Evolutionary conservation across 768 basidiomycete genomes (phyloP).

Genomic region (Amanita jacksonii): DNA sequence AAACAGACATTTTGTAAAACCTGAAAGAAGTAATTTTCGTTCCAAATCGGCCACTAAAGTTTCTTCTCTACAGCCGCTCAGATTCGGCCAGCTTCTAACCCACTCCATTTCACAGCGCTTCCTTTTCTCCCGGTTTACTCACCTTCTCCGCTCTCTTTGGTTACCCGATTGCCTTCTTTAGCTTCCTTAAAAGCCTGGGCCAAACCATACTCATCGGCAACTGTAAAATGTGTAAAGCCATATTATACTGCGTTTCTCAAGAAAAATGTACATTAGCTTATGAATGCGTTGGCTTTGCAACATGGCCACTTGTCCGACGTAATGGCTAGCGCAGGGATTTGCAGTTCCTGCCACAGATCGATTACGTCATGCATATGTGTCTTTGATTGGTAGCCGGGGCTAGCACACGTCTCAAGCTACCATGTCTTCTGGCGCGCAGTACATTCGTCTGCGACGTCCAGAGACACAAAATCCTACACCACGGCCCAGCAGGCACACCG

Average conservation of each 20-base stretch:
- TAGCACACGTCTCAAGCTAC: background rate
- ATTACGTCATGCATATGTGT: conserved; percentile 1
- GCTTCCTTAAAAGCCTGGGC: background rate
- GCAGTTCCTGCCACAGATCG: background rate
- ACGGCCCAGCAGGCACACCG: conserved; percentile 38
- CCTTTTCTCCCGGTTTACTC: conserved; percentile 4
- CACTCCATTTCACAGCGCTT: background rate
- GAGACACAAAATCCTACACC: conserved; percentile 22
- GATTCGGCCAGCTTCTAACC: conserved; percentile 6
- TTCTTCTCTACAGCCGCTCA: background rate
- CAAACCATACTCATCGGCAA: background rate
- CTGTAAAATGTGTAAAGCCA: background rate
- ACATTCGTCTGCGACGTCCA: conserved; percentile 42
- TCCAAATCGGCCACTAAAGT: conserved; percentile 23
- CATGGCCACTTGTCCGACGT: too few relatives aligned
- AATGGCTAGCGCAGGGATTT: too few relatives aligned
- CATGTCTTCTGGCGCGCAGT: conserved; percentile 30
- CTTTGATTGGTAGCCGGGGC: background rate
- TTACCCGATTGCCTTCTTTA: conserved; percentile 9
- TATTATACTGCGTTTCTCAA: background rate
- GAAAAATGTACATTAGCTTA: background rate
- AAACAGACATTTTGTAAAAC: conserved; percentile 36
- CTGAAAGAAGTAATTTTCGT: conserved; percentile 33
- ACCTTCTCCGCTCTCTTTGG: conserved; percentile 10
- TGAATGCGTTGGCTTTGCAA: too few relatives aligned